A percentile compares a stretch with the other conserved stretches of the same genome.
Conservation (phyloP, 1,284 basidiomycete species). For the Cutaneotrichosporon cavernicola region DNA sequence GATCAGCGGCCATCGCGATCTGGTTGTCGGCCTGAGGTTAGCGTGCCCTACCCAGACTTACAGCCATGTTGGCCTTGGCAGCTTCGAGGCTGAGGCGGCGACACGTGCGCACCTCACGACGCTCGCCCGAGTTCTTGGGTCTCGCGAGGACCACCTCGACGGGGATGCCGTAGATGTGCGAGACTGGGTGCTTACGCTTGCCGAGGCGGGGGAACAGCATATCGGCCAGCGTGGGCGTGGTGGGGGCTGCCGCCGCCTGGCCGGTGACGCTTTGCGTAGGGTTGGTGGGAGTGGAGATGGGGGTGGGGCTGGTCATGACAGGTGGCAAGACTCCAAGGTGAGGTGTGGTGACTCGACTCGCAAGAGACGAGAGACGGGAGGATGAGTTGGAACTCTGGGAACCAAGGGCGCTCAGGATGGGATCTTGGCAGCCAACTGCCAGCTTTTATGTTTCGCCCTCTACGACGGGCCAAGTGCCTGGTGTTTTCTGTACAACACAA, state of each 20-base stretch:
- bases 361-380: no score
- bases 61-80: not conserved
- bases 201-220: not conserved
- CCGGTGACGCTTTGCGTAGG: not conserved
- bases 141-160: slow-evolving; percentile 6
- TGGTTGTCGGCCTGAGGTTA: not conserved
- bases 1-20: not conserved
- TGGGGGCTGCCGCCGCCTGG: not conserved
- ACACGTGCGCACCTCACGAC: slow-evolving; percentile 8
- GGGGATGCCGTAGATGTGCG: slow-evolving; percentile 22
- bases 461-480: not conserved
- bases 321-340: no score
- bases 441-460: no score
- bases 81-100: slow-evolving; percentile 1
- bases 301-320: no score
- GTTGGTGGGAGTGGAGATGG: not conserved
- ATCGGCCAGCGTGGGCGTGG: not conserved
- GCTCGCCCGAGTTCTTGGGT: not conserved
- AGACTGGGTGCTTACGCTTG: slow-evolving; percentile 23
- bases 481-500: not conserved
- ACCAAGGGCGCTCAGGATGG: no score
- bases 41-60: not conserved
- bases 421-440: no score
- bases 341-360: no score
- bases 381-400: no score